Evolutionary conservation across 169 alveolate genomes (phyloP).

Genomic region (Toxoplasma gondii): DNA sequence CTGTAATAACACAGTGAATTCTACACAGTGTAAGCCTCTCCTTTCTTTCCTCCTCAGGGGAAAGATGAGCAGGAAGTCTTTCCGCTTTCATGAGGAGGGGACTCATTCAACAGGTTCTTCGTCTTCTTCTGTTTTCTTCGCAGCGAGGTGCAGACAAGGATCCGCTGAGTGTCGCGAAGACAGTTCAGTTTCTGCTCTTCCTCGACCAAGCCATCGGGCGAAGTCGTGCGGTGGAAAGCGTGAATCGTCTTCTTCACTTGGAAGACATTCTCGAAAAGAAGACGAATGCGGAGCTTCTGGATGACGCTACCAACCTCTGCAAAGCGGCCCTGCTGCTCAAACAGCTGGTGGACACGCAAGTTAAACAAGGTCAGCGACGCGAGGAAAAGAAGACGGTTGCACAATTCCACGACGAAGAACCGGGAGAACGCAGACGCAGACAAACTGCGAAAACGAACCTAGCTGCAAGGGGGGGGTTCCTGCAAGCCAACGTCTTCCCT

Average conservation of each 20-base stretch:
- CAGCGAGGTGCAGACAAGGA: constrained; percentile 29
- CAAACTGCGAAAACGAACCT: too few species aligned
- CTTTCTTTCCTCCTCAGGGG: too few species aligned
- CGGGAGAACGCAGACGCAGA: too few species aligned
- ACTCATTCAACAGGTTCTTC: too few species aligned
- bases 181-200: constrained; percentile 16
- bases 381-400: background rate
- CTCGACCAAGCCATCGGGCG: constrained; percentile 14
- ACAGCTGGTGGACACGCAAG: constrained; percentile 26
- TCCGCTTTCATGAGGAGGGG: background rate
- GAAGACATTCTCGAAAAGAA: background rate
- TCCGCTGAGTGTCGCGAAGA: background rate
- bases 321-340: constrained; percentile 37
- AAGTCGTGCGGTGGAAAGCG: background rate
- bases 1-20: too few species aligned
- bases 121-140: background rate
- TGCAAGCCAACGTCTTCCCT: too few species aligned
- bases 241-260: background rate
- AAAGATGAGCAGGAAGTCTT: too few species aligned
- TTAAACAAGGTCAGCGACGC: background rate
- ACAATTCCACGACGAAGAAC: background rate
- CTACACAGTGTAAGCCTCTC: too few species aligned
- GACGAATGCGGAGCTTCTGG: background rate
- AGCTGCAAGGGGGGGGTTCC: too few species aligned
- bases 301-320: constrained; percentile 16